Evolutionary conservation across 2,329 filamentous ascomycete species (phyloP).

Genomic region (Penicillium crustosum): DNA sequence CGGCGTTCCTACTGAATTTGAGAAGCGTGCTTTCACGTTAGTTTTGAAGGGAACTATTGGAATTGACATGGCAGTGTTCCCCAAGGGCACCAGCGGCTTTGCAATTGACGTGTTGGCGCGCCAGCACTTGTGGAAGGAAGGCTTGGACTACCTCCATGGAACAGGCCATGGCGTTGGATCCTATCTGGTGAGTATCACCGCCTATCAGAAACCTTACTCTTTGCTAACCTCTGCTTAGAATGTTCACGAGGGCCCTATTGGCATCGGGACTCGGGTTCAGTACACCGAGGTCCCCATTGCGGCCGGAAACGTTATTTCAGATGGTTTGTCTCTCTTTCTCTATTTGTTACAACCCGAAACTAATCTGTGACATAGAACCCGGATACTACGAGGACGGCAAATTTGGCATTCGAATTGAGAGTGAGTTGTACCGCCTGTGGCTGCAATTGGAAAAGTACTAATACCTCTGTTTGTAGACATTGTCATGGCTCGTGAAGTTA

Average conservation of each 20-base stretch:
- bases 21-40: slow-evolving; percentile 87
- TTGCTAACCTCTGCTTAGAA: slow-evolving; percentile 54
- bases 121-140: slow-evolving; percentile 89
- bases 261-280: slow-evolving; percentile 87
- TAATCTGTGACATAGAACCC: slow-evolving; percentile 59
- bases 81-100: slow-evolving; percentile 92
- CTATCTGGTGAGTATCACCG: slow-evolving; percentile 57
- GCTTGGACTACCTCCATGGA: slow-evolving; percentile 92
- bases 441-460: slow-evolving; percentile 1
- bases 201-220: background rate
- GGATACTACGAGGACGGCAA: slow-evolving; percentile 95
- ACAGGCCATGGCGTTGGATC: slow-evolving; percentile 96
- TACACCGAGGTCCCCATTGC: slow-evolving; percentile 87
- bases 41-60: slow-evolving; percentile 94
- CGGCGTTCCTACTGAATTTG: slow-evolving; percentile 75
- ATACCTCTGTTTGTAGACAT: slow-evolving; percentile 56
- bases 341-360: background rate
- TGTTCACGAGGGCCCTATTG: slow-evolving; percentile 95
- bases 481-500: slow-evolving; percentile 82
- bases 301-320: slow-evolving; percentile 91
- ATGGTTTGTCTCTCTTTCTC: slow-evolving; percentile 47
- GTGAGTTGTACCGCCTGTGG: slow-evolving; percentile 34
- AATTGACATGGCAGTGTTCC: slow-evolving; percentile 81
- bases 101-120: slow-evolving; percentile 85
- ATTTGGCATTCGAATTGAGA: slow-evolving; percentile 95